Percentiles rank a stretch among this genome's conserved stretches.
Evolutionary conservation across 1,139 yeast genomes (phyloP).

Genomic region (Candida buenavistaensis): DNA sequence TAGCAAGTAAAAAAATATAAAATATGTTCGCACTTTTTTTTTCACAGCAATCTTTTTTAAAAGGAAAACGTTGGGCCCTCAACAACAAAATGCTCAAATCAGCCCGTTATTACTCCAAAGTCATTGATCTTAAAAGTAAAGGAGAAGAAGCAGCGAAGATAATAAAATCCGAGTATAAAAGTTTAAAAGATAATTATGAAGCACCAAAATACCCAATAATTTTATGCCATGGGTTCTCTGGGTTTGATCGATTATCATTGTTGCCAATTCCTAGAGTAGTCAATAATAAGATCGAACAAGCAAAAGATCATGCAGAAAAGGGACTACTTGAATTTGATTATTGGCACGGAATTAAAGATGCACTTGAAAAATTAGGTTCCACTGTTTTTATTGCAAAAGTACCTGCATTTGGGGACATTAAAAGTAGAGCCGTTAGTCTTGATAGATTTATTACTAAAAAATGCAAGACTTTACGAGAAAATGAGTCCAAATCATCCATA

Average conservation of each 20-base stretch:
- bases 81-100: constrained; percentile 5
- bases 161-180: constrained; percentile 10
- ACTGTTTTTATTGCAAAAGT: constrained; percentile 73
- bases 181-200: constrained; percentile 23
- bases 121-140: constrained; percentile 3
- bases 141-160: constrained; percentile 3
- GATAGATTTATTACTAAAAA: constrained; percentile 51
- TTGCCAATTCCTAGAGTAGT: constrained; percentile 32
- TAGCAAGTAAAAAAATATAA: too few species aligned
- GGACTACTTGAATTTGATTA: constrained; percentile 58
- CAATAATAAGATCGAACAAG: constrained; percentile 17
- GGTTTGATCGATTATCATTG: constrained; percentile 64
- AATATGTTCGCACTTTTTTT: too few species aligned
- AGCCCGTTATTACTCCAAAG: constrained; percentile 6
- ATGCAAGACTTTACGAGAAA: constrained; percentile 31
- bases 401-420: constrained; percentile 79
- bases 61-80: too few species aligned
- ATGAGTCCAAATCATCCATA: constrained; percentile 27
- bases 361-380: constrained; percentile 61
- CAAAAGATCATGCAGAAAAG: constrained; percentile 17
- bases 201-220: constrained; percentile 63
- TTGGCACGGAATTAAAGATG: constrained; percentile 77
- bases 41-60: too few species aligned
- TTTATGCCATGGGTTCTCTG: constrained; percentile 81
- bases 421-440: constrained; percentile 63